Percentiles rank a stretch among this genome's conserved stretches.
Conservation (phyloP, 2,329 filamentous ascomycete genomes). For the Nakataea oryzae region DNA sequence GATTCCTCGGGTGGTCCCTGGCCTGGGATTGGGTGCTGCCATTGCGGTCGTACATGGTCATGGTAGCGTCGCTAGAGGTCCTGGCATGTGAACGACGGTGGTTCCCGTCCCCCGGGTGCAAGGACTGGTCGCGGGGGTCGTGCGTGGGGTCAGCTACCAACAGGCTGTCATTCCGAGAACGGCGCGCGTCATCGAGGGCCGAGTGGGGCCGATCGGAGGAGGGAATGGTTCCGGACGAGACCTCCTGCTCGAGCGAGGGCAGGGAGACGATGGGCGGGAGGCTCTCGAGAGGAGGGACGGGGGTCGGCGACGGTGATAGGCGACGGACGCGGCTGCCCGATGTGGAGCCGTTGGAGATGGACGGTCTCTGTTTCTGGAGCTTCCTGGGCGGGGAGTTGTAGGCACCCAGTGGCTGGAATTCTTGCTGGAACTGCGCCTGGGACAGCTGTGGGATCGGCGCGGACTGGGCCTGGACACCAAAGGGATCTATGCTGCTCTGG, state of each 20-base stretch:
- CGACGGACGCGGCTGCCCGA: slow-evolving; percentile 8
- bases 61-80: slow-evolving; percentile 5
- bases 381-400: slow-evolving; percentile 18
- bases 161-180: slow-evolving; percentile 1
- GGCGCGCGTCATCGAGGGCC: slow-evolving; percentile 3
- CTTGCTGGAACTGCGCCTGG: slow-evolving; percentile 7
- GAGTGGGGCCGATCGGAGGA: slow-evolving; percentile 2
- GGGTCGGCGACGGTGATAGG: slow-evolving; percentile 10
- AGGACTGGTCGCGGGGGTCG: neutral
- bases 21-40: slow-evolving; percentile 9
- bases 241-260: slow-evolving; percentile 26
- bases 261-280: slow-evolving; percentile 30
- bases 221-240: slow-evolving; percentile 10
- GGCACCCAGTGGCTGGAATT: slow-evolving; percentile 5
- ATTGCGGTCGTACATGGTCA: slow-evolving; percentile 22
- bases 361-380: slow-evolving; percentile 25
- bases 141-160: neutral
- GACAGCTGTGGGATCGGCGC: neutral
- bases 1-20: slow-evolving; percentile 32
- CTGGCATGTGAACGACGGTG: neutral
- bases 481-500: slow-evolving; percentile 30
- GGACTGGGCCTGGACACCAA: slow-evolving; percentile 19
- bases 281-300: slow-evolving; percentile 21
- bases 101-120: neutral
- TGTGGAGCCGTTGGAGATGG: slow-evolving; percentile 17